These are phyloP conservation scores for Aegilops bicornis DNA, from an alignment of 176 grass and related monocot genomes.

Conservation along the genomic window DNA sequence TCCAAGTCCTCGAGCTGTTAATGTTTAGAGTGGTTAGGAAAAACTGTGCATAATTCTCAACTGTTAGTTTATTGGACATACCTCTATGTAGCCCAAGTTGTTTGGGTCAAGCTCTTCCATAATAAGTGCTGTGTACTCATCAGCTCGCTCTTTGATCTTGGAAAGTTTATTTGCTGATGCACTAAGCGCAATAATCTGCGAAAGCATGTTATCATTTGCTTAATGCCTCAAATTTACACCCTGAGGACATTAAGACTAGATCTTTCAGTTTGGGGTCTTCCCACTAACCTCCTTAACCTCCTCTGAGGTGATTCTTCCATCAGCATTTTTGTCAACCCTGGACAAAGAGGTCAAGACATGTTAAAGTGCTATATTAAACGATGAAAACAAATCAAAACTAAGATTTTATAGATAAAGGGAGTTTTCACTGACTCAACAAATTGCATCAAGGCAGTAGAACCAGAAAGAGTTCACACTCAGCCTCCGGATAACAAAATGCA, in stretches of 20 bases:
- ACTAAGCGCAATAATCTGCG: conserved; percentile 84
- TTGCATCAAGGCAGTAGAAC: too few relatives aligned
- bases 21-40: conserved; percentile 8
- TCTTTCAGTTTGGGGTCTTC: background rate
- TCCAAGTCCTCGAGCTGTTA: conserved; percentile 81
- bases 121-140: conserved; percentile 83
- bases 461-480: too few relatives aligned
- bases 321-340: conserved; percentile 94
- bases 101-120: conserved; percentile 93
- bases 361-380: background rate
- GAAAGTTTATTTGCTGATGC: conserved; percentile 94
- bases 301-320: conserved; percentile 78
- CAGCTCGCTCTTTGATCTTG: conserved; percentile 78
- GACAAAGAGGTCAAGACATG: background rate
- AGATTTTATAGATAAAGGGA: too few relatives aligned
- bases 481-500: too few relatives aligned
- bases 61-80: conserved; percentile 15
- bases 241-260: background rate
- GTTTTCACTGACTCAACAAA: too few relatives aligned
- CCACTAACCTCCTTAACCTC: conserved; percentile 81
- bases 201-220: conserved; percentile 12
- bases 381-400: too few relatives aligned
- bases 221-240: background rate
- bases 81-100: conserved; percentile 80
- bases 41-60: background rate